phyloP scores from a whole-genome alignment of 2,329 filamentous ascomycete genomes.

The Colletotrichum eleusines region DNA sequence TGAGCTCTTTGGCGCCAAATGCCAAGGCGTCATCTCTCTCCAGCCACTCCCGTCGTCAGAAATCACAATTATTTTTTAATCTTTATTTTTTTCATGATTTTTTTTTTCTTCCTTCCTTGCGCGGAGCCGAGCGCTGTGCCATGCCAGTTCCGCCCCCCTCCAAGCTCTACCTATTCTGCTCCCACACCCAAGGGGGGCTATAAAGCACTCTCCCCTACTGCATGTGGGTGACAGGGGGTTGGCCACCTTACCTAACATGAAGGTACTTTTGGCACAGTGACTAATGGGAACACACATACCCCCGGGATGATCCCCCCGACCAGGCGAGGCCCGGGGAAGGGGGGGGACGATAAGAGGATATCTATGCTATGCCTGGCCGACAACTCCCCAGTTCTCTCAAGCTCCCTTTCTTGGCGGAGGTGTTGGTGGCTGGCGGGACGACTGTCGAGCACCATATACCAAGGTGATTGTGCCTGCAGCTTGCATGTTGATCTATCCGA shows the following conservation, averaged over 20 bases:
- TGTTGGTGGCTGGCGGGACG: constrained; percentile 1
- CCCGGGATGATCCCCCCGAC: constrained; percentile 1
- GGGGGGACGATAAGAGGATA: no score
- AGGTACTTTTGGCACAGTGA: constrained; percentile 30
- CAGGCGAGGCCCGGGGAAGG: constrained; percentile 21
- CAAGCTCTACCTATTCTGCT: no score
- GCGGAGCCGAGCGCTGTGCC: no score
- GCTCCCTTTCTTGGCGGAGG: constrained; percentile 1
- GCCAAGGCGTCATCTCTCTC: constrained; percentile 10
- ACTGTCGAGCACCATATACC: neutral
- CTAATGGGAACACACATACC: no score
- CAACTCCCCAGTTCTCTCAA: neutral
- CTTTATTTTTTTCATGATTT: neutral
- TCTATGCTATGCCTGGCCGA: constrained; percentile 28
- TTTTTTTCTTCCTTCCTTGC: no score
- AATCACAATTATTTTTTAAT: no score
- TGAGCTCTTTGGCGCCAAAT: neutral
- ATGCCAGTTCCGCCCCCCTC: no score
- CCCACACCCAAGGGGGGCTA: no score
- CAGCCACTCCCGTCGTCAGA: constrained; percentile 15
- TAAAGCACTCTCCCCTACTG: no score
- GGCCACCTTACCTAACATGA: constrained; percentile 12
- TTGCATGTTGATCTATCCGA: constrained; percentile 8
- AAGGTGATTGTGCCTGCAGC: constrained; percentile 3
- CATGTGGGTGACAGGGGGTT: neutral